These are phyloP conservation scores for Pleurotus pulmonarius DNA, from an alignment of 768 basidiomycete species.

Conservation along the genomic window DNA sequence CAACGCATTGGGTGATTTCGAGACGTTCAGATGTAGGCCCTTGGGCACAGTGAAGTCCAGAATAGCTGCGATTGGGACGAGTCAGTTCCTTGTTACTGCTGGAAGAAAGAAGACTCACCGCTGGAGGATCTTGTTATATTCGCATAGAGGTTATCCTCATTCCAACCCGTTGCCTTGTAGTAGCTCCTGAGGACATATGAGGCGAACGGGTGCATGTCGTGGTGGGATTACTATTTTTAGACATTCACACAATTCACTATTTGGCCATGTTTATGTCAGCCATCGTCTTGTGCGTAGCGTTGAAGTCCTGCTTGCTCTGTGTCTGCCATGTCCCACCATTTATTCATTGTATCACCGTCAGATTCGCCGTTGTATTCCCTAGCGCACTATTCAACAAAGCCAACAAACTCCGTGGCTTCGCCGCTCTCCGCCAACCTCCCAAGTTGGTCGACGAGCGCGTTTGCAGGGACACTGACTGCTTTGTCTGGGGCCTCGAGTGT, in stretches of 20 bases:
- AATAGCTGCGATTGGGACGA: conserved; percentile 50
- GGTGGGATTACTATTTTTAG: neutral
- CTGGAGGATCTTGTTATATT: conserved; percentile 87
- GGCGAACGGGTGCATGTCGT: conserved; percentile 77
- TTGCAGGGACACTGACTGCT: conserved; percentile 85
- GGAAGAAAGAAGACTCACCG: conserved; percentile 43
- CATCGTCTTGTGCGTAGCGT: neutral
- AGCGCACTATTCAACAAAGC: conserved; percentile 79
- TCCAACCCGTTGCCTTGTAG: conserved; percentile 93
- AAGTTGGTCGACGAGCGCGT: conserved; percentile 88
- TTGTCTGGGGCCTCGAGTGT: conserved; percentile 81
- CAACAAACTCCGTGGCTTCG: conserved; percentile 52
- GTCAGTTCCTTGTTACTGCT: conserved; percentile 6
- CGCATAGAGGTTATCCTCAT: conserved; percentile 91
- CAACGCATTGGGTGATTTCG: conserved; percentile 82
- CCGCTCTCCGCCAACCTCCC: conserved; percentile 81
- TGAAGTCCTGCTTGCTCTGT: neutral
- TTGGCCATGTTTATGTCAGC: neutral
- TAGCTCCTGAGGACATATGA: conserved; percentile 87
- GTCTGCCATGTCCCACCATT: conserved; percentile 73
- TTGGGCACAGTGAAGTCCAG: conserved; percentile 88
- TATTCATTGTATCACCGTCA: conserved; percentile 81
- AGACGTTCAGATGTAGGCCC: conserved; percentile 76
- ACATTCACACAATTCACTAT: neutral
- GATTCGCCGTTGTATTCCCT: conserved; percentile 84